A percentile compares a stretch with the other conserved stretches of the same genome.
Evolutionary conservation across 305 asterid genomes (phyloP).

Genomic region (Caryopteris hybrid): DNA sequence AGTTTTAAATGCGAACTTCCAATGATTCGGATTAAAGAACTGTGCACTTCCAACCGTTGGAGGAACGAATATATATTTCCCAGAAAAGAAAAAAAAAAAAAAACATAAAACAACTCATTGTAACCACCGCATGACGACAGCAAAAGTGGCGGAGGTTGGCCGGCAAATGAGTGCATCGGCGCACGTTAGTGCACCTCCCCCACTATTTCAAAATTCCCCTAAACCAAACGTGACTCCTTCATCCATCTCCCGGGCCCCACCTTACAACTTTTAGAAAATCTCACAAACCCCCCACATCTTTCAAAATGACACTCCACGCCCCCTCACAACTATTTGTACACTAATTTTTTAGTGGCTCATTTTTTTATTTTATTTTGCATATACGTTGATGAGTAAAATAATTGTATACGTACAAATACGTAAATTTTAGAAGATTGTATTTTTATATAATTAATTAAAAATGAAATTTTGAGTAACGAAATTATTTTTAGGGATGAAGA

Average conservation of each 20-base stretch:
- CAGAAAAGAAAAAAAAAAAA: background rate
- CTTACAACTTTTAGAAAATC: background rate
- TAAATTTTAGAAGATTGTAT: too few species aligned
- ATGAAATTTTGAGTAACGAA: too few species aligned
- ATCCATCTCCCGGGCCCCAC: conserved; percentile 33
- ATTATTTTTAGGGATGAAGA: too few species aligned
- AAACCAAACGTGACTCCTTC: conserved; percentile 21
- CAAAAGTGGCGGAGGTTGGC: conserved; percentile 33
- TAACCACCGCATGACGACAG: conserved; percentile 20
- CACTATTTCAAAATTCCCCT: conserved; percentile 33
- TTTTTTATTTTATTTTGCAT: too few species aligned
- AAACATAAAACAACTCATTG: background rate
- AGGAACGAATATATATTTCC: background rate
- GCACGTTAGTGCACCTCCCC: conserved; percentile 41
- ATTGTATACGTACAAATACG: too few species aligned
- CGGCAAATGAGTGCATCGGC: conserved; percentile 41
- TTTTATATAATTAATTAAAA: too few species aligned
- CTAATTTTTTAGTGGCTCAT: background rate
- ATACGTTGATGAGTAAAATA: too few species aligned
- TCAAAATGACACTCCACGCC: background rate
- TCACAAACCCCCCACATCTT: conserved; percentile 9
- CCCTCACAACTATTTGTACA: background rate
- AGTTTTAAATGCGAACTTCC: too few species aligned
- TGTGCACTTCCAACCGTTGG: background rate
- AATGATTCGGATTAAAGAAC: too few species aligned